Percentiles rank a stretch among this genome's conserved stretches.
These are phyloP conservation scores for Hansenula lynferdii DNA, from an alignment of 1,139 yeast genomes.

Conservation along the genomic window DNA sequence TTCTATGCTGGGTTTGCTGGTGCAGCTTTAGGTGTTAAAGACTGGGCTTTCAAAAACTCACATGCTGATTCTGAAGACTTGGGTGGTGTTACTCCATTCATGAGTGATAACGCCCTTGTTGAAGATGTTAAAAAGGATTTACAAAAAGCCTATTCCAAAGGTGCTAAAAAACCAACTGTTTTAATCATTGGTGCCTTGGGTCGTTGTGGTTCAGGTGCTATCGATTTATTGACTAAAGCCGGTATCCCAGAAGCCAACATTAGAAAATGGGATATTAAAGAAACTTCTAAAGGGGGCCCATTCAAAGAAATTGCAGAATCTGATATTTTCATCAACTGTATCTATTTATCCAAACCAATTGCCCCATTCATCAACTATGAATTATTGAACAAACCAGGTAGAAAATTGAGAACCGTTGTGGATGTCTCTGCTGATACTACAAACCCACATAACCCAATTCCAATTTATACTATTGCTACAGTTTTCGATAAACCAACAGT, in stretches of 20 bases:
- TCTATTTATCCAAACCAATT: slow-evolving; percentile 88
- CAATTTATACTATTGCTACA: slow-evolving; percentile 86
- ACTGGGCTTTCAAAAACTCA: slow-evolving; percentile 89
- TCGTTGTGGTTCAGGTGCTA: slow-evolving; percentile 97
- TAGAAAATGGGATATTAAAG: slow-evolving; percentile 93
- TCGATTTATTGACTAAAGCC: slow-evolving; percentile 71
- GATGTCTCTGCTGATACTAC: slow-evolving; percentile 99
- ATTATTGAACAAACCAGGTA: slow-evolving; percentile 51
- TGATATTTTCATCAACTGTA: slow-evolving; percentile 93
- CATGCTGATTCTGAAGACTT: slow-evolving; percentile 61
- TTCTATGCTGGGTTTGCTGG: slow-evolving; percentile 99
- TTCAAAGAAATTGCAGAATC: slow-evolving; percentile 83
- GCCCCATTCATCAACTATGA: slow-evolving; percentile 83
- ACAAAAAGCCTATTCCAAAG: slow-evolving; percentile 53
- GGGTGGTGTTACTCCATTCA: slow-evolving; percentile 77
- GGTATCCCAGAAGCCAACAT: slow-evolving; percentile 88
- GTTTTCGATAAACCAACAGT: slow-evolving; percentile 91
- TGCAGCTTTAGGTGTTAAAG: slow-evolving; percentile 91
- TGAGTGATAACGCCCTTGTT: slow-evolving; percentile 71
- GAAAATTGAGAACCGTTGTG: slow-evolving; percentile 87
- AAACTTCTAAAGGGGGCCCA: slow-evolving; percentile 97
- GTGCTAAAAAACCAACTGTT: slow-evolving; percentile 69
- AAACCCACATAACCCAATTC: slow-evolving; percentile 96
- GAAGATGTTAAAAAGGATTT: slow-evolving; percentile 63
- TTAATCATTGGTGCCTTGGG: slow-evolving; percentile 96